Base-by-base conservation (phyloP, 352 stramenopile species). In the Peronospora farinosa region DNA sequence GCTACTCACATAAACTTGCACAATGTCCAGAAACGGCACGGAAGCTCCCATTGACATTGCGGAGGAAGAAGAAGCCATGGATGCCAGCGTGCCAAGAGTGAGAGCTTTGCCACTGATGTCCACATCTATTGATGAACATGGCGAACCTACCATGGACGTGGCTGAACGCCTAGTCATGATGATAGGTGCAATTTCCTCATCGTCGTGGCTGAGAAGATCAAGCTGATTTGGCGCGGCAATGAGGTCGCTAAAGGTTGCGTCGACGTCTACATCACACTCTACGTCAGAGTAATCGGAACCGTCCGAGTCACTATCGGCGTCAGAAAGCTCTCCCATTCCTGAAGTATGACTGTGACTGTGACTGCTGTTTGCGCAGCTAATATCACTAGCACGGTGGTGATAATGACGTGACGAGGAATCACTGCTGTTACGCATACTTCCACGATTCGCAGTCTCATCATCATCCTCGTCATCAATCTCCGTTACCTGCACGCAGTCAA, bases 1-100 rank as follows among this genome's bases (percentile, higher is more conserved):
- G 47, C 78, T 92, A 63, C 83, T 94, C 51, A 94, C 83, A 50
- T 94, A 94, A 32, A 89, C 83, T 54, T 92, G 83, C 0, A 91
- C 74, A 43, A 90, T 85, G 28, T 73, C 64, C 45, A 59, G 7
- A 11, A 60, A 5, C 5, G 55, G 17, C 15, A 42, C 25, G 3
- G 40, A 46, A 1, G 50, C 49, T 38, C 50, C 36, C 47, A 60
- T 56, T 7, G 63, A 58, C 39, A 60, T 35, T 2, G 57, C 53
- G 15, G 50, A 67, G 1, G 54, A 39, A 31, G 11, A 31, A 12
- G 63, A 69, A 37, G 61, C 44, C 51, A 72, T 52, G 25, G 54
- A 67, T 17, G 51, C 48, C 9, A 67, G 15, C 4, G 53, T 54
- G 1, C 43, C 62, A 31, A 56, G 40, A 7, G 51, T 69, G 17